Conservation (phyloP, 495 filamentous ascomycete genomes). For the Schizothecium vesticola region DNA sequence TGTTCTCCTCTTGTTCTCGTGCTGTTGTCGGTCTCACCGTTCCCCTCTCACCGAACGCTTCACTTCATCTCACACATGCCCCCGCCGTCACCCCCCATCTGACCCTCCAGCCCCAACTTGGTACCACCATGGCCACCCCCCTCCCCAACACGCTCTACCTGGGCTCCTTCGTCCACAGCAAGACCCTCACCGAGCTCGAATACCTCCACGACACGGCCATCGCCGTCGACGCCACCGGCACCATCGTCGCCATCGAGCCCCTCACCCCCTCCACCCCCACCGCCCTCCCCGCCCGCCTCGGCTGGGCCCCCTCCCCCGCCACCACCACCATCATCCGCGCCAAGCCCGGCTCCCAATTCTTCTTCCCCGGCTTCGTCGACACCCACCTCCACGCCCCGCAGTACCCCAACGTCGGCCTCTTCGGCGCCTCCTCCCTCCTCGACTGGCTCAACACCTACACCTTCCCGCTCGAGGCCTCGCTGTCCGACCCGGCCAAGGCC, state of each 20-base stretch:
- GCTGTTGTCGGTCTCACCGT: background rate
- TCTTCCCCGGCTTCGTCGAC: constrained; percentile 94
- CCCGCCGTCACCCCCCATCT: background rate
- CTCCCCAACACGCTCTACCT: constrained; percentile 34
- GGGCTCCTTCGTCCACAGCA: constrained; percentile 57
- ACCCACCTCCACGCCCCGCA: constrained; percentile 93
- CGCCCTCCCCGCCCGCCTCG: constrained; percentile 26
- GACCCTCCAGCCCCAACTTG: background rate
- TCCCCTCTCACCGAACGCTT: background rate
- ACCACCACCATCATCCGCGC: constrained; percentile 33
- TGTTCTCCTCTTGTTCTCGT: background rate
- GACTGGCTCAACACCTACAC: constrained; percentile 92
- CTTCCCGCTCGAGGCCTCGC: constrained; percentile 82
- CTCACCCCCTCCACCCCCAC: constrained; percentile 22
- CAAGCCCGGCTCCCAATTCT: constrained; percentile 56
- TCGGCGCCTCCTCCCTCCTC: constrained; percentile 82
- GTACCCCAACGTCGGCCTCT: constrained; percentile 88
- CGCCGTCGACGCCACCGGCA: constrained; percentile 60
- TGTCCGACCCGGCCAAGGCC: constrained; percentile 45
- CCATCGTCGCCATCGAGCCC: constrained; percentile 54
- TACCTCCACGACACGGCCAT: constrained; percentile 56
- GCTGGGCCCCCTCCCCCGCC: constrained; percentile 28
- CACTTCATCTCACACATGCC: background rate
- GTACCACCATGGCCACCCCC: background rate
- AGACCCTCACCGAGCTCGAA: constrained; percentile 49